Evolutionary conservation across 1,284 basidiomycete genomes (phyloP), one percentile per base, ranked within the genome.

Genomic region (Stygiomarasmius scandens): DNA sequence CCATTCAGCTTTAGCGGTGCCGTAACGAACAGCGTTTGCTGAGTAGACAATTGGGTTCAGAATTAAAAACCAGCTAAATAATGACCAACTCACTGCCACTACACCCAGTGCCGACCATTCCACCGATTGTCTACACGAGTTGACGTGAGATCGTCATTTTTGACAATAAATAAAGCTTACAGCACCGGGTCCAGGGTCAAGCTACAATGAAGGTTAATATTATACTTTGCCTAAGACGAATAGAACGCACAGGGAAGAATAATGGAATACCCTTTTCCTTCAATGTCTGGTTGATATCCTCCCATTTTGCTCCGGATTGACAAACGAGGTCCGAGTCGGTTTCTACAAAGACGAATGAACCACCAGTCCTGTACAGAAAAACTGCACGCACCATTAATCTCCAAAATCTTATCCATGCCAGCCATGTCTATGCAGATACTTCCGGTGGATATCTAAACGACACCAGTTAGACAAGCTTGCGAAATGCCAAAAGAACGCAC

Each of bases 261-360:
- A 89, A 69, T 0, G 86, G 82, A 54, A 87, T 85, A 1, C 80
- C 88, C 65, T 86, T 80, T 23, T 87, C 83, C 60, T 83, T 85
- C 20, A 97, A 79, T 9, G 83, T 77, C 20, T 78, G 76, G 67
- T 98, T 98, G 56, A 98, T 84, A 55, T 92, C 90, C 68, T 96
- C 93, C 93, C 95, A 98, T 36, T 86, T 82, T 29, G 89, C 82
- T 5, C 95, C 95, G 38, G 93, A 77, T 72, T 95, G 92, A 58
- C 89, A 91, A 10, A 85, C 78, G 41, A 92, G 77, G 68, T 95
- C 93, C 6, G 86, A 84, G 63, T 89, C 86, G 2, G 71, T 73
- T 67, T 81, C 82, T 84, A 47, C 19, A 47, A 47, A 20, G 8
- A 16, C 22, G 45, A 47, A 24, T 8, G 51, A 44, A 20, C 25